A percentile compares a stretch with the other conserved stretches of the same genome.
These are phyloP conservation scores for Sungouiozyma intestinalis DNA, from an alignment of 805 yeast species.

Conservation along the genomic window DNA sequence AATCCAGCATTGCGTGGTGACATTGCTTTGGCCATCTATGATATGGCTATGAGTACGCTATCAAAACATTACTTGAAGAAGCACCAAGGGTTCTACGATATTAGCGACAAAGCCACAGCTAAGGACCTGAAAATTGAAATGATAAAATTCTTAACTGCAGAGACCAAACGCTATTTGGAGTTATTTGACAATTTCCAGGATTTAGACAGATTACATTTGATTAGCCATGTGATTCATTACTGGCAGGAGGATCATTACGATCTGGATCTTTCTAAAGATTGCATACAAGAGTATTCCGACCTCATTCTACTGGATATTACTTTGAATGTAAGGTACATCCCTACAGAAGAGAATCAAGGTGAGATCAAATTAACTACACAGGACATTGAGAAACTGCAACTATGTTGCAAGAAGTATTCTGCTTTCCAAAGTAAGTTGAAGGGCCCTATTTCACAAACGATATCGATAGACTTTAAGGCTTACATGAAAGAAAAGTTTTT, in stretches of 20 bases:
- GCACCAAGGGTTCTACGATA: slow-evolving; percentile 26
- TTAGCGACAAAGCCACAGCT: slow-evolving; percentile 27
- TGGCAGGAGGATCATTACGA: slow-evolving; percentile 35
- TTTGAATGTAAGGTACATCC: slow-evolving; percentile 51
- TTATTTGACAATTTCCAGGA: slow-evolving; percentile 62
- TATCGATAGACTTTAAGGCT: slow-evolving; percentile 29
- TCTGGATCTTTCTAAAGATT: slow-evolving; percentile 17
- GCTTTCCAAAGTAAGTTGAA: slow-evolving; percentile 44
- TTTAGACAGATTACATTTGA: slow-evolving; percentile 58
- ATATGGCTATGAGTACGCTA: slow-evolving; percentile 49
- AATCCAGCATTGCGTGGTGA: slow-evolving; percentile 73
- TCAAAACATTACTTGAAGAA: slow-evolving; percentile 22
- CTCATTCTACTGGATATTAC: slow-evolving; percentile 45
- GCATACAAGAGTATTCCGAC: slow-evolving; percentile 31
- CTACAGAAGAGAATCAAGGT: slow-evolving; percentile 11
- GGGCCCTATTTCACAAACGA: slow-evolving; percentile 24
- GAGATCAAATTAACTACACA: slow-evolving; percentile 12
- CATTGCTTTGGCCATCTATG: slow-evolving; percentile 57
- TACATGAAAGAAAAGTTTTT: slow-evolving; percentile 28
- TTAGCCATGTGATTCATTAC: slow-evolving; percentile 50
- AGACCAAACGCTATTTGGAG: slow-evolving; percentile 37
- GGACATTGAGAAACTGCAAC: slow-evolving; percentile 49
- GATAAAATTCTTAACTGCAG: slow-evolving; percentile 29
- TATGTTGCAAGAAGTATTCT: slow-evolving; percentile 58
- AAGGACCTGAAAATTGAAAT: slow-evolving; percentile 18